Percentiles rank a stretch among this genome's conserved stretches.
Conservation (phyloP, 768 basidiomycete genomes). For the Tubosaeta brunneosetosa region DNA sequence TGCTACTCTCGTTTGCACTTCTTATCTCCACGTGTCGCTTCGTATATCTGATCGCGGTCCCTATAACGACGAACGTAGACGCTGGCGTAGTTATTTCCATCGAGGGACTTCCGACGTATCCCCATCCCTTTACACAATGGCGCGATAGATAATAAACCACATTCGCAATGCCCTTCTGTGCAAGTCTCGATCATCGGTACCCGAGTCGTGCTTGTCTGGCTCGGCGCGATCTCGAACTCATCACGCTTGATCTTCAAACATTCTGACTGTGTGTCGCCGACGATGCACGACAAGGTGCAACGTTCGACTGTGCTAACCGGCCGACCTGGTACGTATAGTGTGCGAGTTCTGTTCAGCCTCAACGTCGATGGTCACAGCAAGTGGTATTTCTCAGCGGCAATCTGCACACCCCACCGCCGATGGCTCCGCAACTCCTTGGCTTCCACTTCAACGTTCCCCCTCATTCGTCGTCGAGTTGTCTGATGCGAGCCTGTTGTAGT, state of each 20-base stretch:
- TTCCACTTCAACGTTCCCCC: not conserved
- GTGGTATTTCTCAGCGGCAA: not conserved
- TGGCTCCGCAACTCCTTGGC: not conserved
- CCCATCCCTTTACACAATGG: too few species aligned
- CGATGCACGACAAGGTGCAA: not conserved
- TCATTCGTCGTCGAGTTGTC: constrained; percentile 6
- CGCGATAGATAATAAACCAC: too few species aligned
- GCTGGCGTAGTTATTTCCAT: not conserved
- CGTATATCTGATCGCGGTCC: not conserved
- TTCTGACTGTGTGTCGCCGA: not conserved
- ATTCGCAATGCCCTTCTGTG: too few species aligned
- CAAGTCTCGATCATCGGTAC: too few species aligned
- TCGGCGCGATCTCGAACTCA: too few species aligned
- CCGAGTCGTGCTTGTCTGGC: too few species aligned
- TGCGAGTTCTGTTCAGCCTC: not conserved
- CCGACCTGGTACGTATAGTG: not conserved
- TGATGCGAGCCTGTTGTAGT: constrained; percentile 7
- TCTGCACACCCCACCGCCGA: not conserved
- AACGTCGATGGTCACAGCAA: not conserved
- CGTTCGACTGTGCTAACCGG: not conserved
- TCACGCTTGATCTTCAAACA: not conserved
- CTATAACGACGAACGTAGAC: not conserved
- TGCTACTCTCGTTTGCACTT: not conserved
- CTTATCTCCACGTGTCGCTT: not conserved
- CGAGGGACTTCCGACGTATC: not conserved